phyloP scores from a whole-genome alignment of 805 yeast species.

The Wickerhamiella vanderwaltii region DNA sequence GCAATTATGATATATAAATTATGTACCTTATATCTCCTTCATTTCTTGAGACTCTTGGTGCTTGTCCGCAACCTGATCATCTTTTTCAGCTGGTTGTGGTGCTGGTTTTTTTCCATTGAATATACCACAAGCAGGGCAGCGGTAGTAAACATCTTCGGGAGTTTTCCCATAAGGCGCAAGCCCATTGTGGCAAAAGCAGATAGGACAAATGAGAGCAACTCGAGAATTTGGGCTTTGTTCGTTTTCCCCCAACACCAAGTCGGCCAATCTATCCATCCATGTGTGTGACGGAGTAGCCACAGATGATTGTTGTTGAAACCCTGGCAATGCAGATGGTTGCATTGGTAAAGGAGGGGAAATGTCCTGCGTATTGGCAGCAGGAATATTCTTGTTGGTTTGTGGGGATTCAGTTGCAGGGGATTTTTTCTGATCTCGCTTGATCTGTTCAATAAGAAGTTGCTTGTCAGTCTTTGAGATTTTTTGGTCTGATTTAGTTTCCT shows the following conservation, averaged over 20 bases:
- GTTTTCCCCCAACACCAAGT: slow-evolving; percentile 45
- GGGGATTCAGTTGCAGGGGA: neutral
- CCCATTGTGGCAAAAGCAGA: slow-evolving; percentile 66
- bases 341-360: neutral
- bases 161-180: slow-evolving; percentile 59
- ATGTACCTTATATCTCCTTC: neutral
- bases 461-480: too few relatives aligned
- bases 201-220: slow-evolving; percentile 57
- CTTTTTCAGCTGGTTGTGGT: neutral
- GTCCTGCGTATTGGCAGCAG: neutral
- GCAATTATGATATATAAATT: too few relatives aligned
- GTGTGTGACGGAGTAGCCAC: slow-evolving; percentile 18
- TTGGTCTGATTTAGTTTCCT: neutral
- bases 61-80: neutral
- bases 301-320: neutral
- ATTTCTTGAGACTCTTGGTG: slow-evolving; percentile 1
- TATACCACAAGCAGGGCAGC: slow-evolving; percentile 54
- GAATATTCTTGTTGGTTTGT: neutral
- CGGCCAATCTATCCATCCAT: slow-evolving; percentile 35
- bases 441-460: neutral
- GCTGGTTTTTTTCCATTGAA: slow-evolving; percentile 15
- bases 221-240: slow-evolving; percentile 48
- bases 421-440: neutral
- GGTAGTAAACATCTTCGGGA: slow-evolving; percentile 41
- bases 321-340: neutral